These are phyloP conservation scores for Blastocystis sp. DNA, from an alignment of 352 stramenopile genomes.

Conservation along the genomic window DNA sequence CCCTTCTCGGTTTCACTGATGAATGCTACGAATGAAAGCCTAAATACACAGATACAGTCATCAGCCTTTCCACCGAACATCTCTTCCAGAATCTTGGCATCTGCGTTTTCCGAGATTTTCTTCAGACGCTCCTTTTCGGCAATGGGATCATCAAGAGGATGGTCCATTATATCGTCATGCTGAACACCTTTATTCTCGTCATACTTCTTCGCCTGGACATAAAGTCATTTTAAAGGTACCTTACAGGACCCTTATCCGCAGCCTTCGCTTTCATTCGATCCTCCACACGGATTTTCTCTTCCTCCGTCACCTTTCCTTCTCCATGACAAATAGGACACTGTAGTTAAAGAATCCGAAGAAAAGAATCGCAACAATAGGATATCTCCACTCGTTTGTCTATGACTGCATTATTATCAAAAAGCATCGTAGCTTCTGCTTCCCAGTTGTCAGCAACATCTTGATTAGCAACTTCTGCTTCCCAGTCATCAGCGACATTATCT, in stretches of 20 bases:
- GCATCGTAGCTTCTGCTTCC: conserved; percentile 35
- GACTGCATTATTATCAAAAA: conserved; percentile 42
- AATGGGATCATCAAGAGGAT: conserved; percentile 54
- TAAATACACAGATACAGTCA: neutral
- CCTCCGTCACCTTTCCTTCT: conserved; percentile 58
- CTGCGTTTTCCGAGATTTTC: conserved; percentile 53
- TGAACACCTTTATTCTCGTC: conserved; percentile 46
- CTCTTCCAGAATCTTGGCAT: conserved; percentile 61
- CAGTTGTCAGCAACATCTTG: conserved; percentile 40
- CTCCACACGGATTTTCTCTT: conserved; percentile 57
- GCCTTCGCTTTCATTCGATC: conserved; percentile 57
- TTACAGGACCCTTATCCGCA: neutral
- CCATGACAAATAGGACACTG: conserved; percentile 59
- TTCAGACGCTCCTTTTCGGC: conserved; percentile 58
- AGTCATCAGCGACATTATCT: conserved; percentile 54
- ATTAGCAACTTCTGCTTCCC: conserved; percentile 50
- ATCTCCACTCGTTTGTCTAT: conserved; percentile 62
- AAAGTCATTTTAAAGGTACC: neutral
- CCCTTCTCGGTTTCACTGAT: conserved; percentile 60
- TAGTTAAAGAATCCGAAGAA: conserved; percentile 7
- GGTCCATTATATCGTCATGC: neutral
- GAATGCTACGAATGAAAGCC: conserved; percentile 4
- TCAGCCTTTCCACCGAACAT: conserved; percentile 60
- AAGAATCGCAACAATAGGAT: neutral
- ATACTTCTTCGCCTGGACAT: conserved; percentile 36